Evolutionary conservation across 176 grass and related monocot genomes (phyloP).

Genomic region (Thalia dealbata): DNA sequence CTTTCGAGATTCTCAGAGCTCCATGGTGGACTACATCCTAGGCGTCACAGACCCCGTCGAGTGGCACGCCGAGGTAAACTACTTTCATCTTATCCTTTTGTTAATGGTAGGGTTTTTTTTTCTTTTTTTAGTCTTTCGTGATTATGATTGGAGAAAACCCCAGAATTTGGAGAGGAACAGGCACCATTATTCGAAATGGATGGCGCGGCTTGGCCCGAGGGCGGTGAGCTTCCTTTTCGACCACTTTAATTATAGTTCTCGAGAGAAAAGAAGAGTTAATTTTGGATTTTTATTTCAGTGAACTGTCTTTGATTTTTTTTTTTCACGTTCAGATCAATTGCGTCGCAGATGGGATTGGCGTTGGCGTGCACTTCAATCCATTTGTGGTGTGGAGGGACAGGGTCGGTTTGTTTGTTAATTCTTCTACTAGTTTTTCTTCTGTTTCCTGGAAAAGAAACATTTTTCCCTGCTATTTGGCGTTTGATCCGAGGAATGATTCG

Average conservation of each 20-base stretch:
- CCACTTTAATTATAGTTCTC: not conserved
- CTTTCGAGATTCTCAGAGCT: conserved; percentile 16
- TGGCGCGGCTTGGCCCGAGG: conserved; percentile 36
- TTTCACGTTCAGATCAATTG: conserved; percentile 41
- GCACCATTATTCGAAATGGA: conserved; percentile 60
- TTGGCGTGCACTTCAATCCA: conserved; percentile 78
- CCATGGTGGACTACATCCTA: conserved; percentile 93
- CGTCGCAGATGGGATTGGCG: conserved; percentile 48
- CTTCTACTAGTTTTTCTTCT: too few relatives aligned
- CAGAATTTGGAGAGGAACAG: conserved; percentile 80
- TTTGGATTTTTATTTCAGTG: not conserved
- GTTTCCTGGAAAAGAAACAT: not conserved
- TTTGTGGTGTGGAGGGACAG: conserved; percentile 78
- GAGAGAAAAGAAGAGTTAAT: not conserved
- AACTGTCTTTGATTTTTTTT: not conserved
- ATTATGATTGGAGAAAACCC: not conserved
- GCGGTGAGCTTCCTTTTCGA: conserved; percentile 22
- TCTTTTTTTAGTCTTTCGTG: not conserved
- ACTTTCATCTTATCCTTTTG: not conserved
- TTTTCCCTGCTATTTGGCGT: not conserved
- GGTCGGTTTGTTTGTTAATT: conserved; percentile 29
- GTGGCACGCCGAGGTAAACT: conserved; percentile 57
- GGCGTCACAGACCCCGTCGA: conserved; percentile 60
- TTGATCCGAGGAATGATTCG: not conserved
- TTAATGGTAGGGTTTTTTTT: not conserved